Conservation (phyloP, 2,329 filamentous ascomycete species). For the Fusarium praegraminearum region DNA sequence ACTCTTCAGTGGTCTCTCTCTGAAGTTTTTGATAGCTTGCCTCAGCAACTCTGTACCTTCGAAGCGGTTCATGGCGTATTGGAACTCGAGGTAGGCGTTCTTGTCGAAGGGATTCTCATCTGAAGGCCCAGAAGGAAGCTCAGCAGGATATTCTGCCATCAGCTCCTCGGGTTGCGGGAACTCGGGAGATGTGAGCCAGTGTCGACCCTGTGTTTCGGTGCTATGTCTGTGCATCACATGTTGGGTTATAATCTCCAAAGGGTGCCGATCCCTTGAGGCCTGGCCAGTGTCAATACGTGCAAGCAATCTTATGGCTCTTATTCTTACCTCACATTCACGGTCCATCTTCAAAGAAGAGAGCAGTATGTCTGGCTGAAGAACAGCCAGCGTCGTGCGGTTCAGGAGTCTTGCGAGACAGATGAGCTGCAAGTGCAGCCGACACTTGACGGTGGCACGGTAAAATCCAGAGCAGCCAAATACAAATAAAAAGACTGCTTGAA, state of each 20-base stretch:
- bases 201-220: background rate
- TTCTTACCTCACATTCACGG: conserved; percentile 6
- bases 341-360: conserved; percentile 1
- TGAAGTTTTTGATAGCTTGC: conserved; percentile 70
- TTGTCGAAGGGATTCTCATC: conserved; percentile 18
- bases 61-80: conserved; percentile 81
- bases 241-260: conserved; percentile 20
- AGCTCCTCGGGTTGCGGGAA: conserved; percentile 45
- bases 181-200: conserved; percentile 41
- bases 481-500: background rate
- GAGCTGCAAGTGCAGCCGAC: background rate
- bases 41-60: conserved; percentile 78
- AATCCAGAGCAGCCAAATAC: background rate
- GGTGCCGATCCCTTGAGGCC: background rate
- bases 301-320: background rate
- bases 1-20: conserved; percentile 65
- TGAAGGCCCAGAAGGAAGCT: conserved; percentile 21
- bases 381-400: background rate
- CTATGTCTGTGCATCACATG: conserved; percentile 18
- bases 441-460: background rate
- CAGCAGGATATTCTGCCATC: conserved; percentile 30
- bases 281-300: conserved; percentile 8
- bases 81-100: conserved; percentile 73
- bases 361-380: background rate
- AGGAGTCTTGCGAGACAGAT: too few relatives aligned